Evolutionary conservation across 805 yeast genomes (phyloP).

Genomic region (Wickerhamiella musiphila): DNA sequence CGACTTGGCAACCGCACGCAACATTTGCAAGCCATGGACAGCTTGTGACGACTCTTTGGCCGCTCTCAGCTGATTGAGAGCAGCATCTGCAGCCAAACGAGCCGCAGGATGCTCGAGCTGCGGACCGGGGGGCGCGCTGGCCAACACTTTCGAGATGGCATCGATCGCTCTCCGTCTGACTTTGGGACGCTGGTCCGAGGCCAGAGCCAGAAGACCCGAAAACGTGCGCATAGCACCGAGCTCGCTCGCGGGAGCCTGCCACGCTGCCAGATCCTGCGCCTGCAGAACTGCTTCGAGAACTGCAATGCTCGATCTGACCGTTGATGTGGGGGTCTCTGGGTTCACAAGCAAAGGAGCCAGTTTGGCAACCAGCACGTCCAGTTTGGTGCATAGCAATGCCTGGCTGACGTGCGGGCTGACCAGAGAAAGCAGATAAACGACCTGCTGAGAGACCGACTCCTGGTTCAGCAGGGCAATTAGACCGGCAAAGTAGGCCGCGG

Average conservation of each 20-base stretch:
- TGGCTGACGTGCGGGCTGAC: constrained; percentile 60
- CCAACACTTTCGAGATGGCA: constrained; percentile 49
- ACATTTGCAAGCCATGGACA: constrained; percentile 63
- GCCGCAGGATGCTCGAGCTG: constrained; percentile 64
- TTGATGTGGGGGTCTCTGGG: constrained; percentile 57
- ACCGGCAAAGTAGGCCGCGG: constrained; percentile 75
- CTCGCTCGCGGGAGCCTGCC: constrained; percentile 29
- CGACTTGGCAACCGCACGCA: constrained; percentile 41
- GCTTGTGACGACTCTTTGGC: constrained; percentile 24
- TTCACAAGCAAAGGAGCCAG: constrained; percentile 66
- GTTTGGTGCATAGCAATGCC: constrained; percentile 50
- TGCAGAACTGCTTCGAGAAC: constrained; percentile 60
- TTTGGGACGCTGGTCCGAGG: constrained; percentile 82
- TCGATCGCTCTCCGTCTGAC: constrained; percentile 92
- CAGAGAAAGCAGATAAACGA: constrained; percentile 68
- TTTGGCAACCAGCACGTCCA: constrained; percentile 59
- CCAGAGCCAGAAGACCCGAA: constrained; percentile 30
- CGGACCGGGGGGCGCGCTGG: constrained; percentile 61
- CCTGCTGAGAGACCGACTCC: constrained; percentile 52
- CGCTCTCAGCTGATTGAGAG: constrained; percentile 36
- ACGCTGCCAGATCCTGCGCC: constrained; percentile 65
- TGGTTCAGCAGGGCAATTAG: constrained; percentile 70
- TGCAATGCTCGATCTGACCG: constrained; percentile 70
- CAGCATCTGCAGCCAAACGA: constrained; percentile 47
- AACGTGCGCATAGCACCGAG: constrained; percentile 16